Evolutionary conservation across 768 basidiomycete genomes (phyloP).

Genomic region (Tephrocybe sp.): DNA sequence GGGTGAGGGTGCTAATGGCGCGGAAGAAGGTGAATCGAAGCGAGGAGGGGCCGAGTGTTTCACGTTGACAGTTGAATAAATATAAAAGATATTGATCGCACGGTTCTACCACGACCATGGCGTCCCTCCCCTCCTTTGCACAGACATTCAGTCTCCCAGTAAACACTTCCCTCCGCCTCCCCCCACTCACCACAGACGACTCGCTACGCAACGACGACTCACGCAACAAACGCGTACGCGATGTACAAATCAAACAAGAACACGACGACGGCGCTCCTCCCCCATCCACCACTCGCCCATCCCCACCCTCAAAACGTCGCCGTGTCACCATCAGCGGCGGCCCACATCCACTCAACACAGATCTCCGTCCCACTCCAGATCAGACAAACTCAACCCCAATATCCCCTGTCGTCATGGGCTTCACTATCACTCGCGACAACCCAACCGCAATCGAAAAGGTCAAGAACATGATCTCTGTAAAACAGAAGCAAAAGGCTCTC

Average conservation of each 20-base stretch:
- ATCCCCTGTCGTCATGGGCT: conserved; percentile 65
- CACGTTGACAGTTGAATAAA: conserved; percentile 9
- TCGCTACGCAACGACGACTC: background rate
- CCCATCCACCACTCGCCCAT: conserved; percentile 39
- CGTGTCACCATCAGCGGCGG: conserved; percentile 69
- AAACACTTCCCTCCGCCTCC: conserved; percentile 32
- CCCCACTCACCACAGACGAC: background rate
- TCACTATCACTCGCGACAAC: conserved; percentile 58
- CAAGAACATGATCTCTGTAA: conserved; percentile 58
- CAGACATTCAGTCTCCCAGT: conserved; percentile 62
- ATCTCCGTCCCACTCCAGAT: conserved; percentile 41
- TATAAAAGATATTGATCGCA: conserved; percentile 16
- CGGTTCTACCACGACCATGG: conserved; percentile 21
- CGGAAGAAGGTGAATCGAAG: conserved; percentile 53
- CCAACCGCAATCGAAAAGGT: conserved; percentile 57
- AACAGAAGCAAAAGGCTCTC: conserved; percentile 69
- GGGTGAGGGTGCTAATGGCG: conserved; percentile 57
- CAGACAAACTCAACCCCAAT: conserved; percentile 53
- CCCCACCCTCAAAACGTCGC: conserved; percentile 57
- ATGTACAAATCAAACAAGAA: conserved; percentile 61
- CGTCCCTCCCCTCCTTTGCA: conserved; percentile 77
- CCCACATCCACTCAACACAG: conserved; percentile 53
- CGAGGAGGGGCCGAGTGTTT: conserved; percentile 17
- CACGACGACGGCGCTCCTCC: conserved; percentile 42
- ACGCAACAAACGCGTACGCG: background rate